Evolutionary conservation across 345 rosid genomes (phyloP), one percentile per base, ranked within the genome.

Genomic region (Eucalyptus caleyi): DNA sequence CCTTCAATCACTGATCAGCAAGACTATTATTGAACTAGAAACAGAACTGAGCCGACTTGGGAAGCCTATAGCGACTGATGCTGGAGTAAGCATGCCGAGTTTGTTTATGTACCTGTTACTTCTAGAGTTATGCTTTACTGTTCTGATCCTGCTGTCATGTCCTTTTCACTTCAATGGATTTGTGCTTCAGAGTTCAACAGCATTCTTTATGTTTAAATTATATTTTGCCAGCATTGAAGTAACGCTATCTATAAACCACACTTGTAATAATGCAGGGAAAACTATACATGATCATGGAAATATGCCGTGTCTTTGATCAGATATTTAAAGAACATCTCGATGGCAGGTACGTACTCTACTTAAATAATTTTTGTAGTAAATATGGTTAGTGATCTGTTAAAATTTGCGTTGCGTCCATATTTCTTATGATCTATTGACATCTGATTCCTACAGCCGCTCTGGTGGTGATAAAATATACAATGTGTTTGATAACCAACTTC

Each of bases 271-370:
- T 77, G 83, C 94, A 97, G 99, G 99, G 99, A 87, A 97, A 97
- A 91, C 92, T 97, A 30, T 97, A 97, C 91, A 95, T 94, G 95
- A 93, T 95, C 47, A 97, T 97, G 99, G 99, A 97, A 90, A 97
- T 97, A 89, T 96, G 99, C 60, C 98, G 98, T 86, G 93, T 94
- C 86, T 97, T 97, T 91, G 99, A 97, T 91, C 99, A 97, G 94
- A 95, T 94, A 42, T 97, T 97, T 91, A 97, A 96, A 93, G 99
- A 97, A 91, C 99, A 94, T 91, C 99, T 97, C 32, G 99, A 97
- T 91, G 98, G 99, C 91, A 86, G 91, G 99, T 97, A 92, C 65
- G 94, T 92, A 40, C 86, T 62, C 54, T 77, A 26, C 54, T 32
- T 53, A 50, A 9, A 53, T 18, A 87, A 49, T 45, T 87, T 54